Conservation (phyloP, 192 early-diverging fungal genomes). For the Oehlia diaphana region DNA sequence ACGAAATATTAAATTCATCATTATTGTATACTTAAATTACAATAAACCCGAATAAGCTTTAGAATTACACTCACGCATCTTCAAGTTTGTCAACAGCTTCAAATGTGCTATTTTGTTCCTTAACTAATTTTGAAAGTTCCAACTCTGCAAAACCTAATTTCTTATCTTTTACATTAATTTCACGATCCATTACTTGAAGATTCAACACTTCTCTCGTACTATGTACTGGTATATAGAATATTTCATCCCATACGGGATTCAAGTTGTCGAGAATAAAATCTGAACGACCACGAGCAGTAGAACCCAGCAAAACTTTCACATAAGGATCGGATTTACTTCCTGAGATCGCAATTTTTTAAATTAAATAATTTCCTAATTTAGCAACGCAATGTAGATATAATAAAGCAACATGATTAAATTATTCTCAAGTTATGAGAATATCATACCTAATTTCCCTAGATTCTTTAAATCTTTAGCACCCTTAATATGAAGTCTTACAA, state of each 20-base stretch:
- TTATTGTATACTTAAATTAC: not conserved
- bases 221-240: constrained; percentile 75
- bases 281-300: constrained; percentile 61
- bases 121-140: constrained; percentile 13
- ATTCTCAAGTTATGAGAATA: not conserved
- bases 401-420: not conserved
- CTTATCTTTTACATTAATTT: constrained; percentile 71
- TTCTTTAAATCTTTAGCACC: constrained; percentile 74
- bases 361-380: not conserved
- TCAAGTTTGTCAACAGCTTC: constrained; percentile 31
- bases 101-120: constrained; percentile 29
- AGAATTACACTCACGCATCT: constrained; percentile 28
- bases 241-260: constrained; percentile 84
- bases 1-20: not conserved
- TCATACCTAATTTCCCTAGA: constrained; percentile 55
- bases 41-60: not conserved
- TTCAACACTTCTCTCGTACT: constrained; percentile 61
- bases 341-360: not conserved
- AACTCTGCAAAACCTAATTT: constrained; percentile 60
- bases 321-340: constrained; percentile 87
- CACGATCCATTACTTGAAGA: constrained; percentile 77
- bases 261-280: constrained; percentile 69
- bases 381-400: not conserved
- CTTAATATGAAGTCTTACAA: constrained; percentile 68
- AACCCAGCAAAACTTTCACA: constrained; percentile 59